Base-by-base conservation (phyloP, 2,329 filamentous ascomycete species). In the Talaromyces verruculosus region DNA sequence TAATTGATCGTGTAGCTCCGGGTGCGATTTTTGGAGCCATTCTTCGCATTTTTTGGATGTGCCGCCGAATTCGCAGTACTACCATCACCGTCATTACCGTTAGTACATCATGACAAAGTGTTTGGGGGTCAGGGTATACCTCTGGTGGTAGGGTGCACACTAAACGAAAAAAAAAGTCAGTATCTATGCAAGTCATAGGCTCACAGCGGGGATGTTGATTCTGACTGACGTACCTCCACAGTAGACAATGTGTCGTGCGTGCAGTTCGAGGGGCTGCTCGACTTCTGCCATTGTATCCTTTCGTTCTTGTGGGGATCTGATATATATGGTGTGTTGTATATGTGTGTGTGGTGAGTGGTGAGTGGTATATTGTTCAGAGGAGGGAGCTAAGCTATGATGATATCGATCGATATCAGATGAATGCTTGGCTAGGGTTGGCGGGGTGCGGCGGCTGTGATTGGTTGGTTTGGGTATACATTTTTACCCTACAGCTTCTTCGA, bases 61-160 rank as follows among this genome's bases (percentile, higher is more conserved):
- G 70, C 93, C 94, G 75, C 95, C 95, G 80, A 97, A 98, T 82
- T 99, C 95, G 84, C 95, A 99, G 83, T 97, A 99, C 95, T 98
- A 81, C 71, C 79, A 67, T 28, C n/a, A 10, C 51, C n/a, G 10
- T 5, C 15, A 35, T 47, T 11, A 45, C 7, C 8, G 11, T 51
- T 2, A 51, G 8, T 51, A 51, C 5, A 28, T 15, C 11, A 28
- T 33, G 30, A 33, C 6, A 33, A 19, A 11, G 33, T 33, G 30
- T 33, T 35, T n/a, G n/a, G 28, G 13, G 63, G 53, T 17, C 5
- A 5, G 39, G 37, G 39, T 11, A 33, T 87, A 89, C 87, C 86
- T 90, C 88, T 72, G 87, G 87, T 68, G 88, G 88, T 69, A 90
- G 79, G 69, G 83, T 84, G 81, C 88, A 90, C 68, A 89, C 87